Percentiles rank a stretch among this genome's conserved stretches.
phyloP scores from a whole-genome alignment of 1,284 basidiomycete genomes.

The Sporisorium iseilematis-ciliati region DNA sequence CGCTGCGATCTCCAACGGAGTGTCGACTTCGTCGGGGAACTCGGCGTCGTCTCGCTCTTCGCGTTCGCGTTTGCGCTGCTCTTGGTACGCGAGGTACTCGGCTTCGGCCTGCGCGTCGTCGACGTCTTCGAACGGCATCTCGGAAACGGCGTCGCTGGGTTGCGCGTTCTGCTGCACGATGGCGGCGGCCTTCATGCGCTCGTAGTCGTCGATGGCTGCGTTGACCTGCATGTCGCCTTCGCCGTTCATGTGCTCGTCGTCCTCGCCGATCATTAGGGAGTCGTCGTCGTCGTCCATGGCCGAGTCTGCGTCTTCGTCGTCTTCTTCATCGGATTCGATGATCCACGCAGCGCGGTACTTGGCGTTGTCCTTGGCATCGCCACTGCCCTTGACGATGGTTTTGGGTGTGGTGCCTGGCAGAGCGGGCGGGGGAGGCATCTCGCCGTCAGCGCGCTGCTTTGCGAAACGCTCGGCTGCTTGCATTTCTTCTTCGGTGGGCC shows the following conservation, averaged over 20 bases:
- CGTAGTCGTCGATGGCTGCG: slow-evolving; percentile 83
- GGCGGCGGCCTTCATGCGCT: slow-evolving; percentile 79
- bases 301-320: slow-evolving; percentile 74
- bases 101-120: slow-evolving; percentile 77
- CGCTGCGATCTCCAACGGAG: slow-evolving; percentile 87
- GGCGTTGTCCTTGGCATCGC: slow-evolving; percentile 68
- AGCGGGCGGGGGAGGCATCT: slow-evolving; percentile 66
- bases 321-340: slow-evolving; percentile 61
- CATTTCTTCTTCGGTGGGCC: slow-evolving; percentile 99
- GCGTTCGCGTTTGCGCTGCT: slow-evolving; percentile 85
- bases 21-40: slow-evolving; percentile 98
- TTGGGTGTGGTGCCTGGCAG: slow-evolving; percentile 70
- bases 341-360: slow-evolving; percentile 68
- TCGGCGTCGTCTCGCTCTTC: slow-evolving; percentile 78
- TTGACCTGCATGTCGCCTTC: slow-evolving; percentile 77
- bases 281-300: slow-evolving; percentile 78
- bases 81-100: slow-evolving; percentile 75
- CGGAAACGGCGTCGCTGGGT: slow-evolving; percentile 26
- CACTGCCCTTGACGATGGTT: slow-evolving; percentile 61
- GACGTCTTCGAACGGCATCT: slow-evolving; percentile 52
- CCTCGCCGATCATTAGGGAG: slow-evolving; percentile 76
- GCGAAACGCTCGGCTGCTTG: slow-evolving; percentile 58
- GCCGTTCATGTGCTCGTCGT: slow-evolving; percentile 80
- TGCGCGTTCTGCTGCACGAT: slow-evolving; percentile 68
- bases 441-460: slow-evolving; percentile 34